Evolutionary conservation across 2,329 filamentous ascomycete species (phyloP).

Genomic region (Nemania bipapillata): DNA sequence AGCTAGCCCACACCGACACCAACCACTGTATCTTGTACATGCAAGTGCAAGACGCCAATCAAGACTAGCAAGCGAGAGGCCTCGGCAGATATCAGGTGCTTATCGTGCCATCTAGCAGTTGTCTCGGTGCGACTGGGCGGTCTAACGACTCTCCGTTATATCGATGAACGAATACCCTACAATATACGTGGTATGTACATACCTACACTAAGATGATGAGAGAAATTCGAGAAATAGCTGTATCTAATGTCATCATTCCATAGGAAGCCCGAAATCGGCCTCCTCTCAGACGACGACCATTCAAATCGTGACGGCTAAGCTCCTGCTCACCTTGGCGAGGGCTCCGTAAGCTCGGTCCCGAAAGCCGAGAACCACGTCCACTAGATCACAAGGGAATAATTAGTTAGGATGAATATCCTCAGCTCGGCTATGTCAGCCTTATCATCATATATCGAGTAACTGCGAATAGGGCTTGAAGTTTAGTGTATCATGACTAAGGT

Average conservation of each 20-base stretch:
- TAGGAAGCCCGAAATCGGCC: not conserved
- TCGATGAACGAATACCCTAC: not conserved
- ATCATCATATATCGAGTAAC: not conserved
- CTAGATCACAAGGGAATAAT: not conserved
- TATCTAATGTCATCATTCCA: not conserved
- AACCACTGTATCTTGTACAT: not conserved
- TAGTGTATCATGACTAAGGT: not conserved
- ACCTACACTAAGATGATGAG: not conserved
- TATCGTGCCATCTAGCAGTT: slow-evolving; percentile 26
- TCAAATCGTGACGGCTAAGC: not conserved
- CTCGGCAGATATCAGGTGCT: slow-evolving; percentile 34
- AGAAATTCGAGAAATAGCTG: not conserved
- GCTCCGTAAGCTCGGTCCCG: slow-evolving; percentile 22
- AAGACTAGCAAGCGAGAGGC: slow-evolving; percentile 13
- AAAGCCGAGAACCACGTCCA: not conserved
- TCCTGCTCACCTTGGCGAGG: slow-evolving; percentile 4
- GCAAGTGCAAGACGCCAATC: slow-evolving; percentile 14
- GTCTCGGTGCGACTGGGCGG: not conserved
- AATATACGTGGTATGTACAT: too few species aligned
- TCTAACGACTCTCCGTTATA: not conserved
- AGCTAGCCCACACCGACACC: slow-evolving; percentile 24
- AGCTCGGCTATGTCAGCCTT: not conserved
- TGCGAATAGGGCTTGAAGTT: not conserved
- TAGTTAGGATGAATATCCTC: not conserved
- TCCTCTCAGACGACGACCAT: not conserved